Evolutionary conservation across 805 yeast species (phyloP).

Genomic region (Ogataea wickerhamii): DNA sequence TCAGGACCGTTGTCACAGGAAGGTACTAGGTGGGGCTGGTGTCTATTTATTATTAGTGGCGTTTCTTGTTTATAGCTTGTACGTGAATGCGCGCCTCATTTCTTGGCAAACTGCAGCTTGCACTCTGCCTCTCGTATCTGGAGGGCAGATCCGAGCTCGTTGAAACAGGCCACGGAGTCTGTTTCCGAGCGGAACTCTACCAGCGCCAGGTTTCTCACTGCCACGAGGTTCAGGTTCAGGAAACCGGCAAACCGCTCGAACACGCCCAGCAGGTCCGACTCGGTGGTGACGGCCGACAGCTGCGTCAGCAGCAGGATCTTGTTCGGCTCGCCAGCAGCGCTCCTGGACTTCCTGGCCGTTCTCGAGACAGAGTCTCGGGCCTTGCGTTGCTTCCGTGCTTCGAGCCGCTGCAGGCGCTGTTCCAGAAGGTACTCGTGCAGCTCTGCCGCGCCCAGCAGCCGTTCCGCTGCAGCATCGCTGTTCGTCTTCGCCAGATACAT

Average conservation of each 20-base stretch:
- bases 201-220: constrained; percentile 68
- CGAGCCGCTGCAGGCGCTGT: constrained; percentile 21
- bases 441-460: constrained; percentile 13
- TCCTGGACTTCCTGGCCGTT: constrained; percentile 13
- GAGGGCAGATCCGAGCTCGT: constrained; percentile 18
- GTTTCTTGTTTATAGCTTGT: not conserved
- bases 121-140: constrained; percentile 21
- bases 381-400: constrained; percentile 20
- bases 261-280: constrained; percentile 37
- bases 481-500: constrained; percentile 41
- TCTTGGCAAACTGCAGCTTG: constrained; percentile 31
- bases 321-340: constrained; percentile 50
- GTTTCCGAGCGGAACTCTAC: constrained; percentile 65
- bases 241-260: constrained; percentile 60
- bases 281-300: constrained; percentile 44
- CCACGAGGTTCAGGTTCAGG: constrained; percentile 61
- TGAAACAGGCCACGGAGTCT: constrained; percentile 38
- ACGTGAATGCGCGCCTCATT: constrained; percentile 1
- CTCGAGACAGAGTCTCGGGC: constrained; percentile 15
- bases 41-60: no score
- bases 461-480: constrained; percentile 37
- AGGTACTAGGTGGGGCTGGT: constrained; percentile 40
- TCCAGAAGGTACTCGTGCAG: constrained; percentile 20
- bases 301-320: constrained; percentile 64
- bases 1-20: constrained; percentile 75